A percentile compares a stretch with the other conserved stretches of the same genome.
Evolutionary conservation across 352 stramenopile species (phyloP).

Genomic region (Phytophthora meadii): DNA sequence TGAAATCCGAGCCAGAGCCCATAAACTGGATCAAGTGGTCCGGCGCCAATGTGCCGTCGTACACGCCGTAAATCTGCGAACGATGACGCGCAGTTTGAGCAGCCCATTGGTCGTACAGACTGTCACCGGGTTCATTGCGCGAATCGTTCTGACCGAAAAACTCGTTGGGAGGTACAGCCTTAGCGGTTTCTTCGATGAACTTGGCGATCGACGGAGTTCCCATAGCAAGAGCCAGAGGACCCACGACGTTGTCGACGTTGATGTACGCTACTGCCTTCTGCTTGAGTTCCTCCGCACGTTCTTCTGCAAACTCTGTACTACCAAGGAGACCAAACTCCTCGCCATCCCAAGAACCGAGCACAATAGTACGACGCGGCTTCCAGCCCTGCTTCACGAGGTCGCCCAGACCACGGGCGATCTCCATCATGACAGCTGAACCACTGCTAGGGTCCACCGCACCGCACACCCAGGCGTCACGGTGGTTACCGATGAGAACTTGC

Average conservation of each 20-base stretch:
- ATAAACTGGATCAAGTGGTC: conserved; percentile 62
- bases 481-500: conserved; percentile 72
- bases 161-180: conserved; percentile 48
- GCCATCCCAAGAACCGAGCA: conserved; percentile 75
- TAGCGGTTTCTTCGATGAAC: conserved; percentile 56
- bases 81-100: conserved; percentile 36
- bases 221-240: conserved; percentile 46
- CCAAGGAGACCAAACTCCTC: conserved; percentile 82
- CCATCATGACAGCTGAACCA: conserved; percentile 63
- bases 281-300: conserved; percentile 45
- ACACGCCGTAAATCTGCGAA: conserved; percentile 43
- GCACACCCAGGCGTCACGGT: conserved; percentile 85
- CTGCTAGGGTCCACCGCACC: conserved; percentile 74
- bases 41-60: conserved; percentile 43
- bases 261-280: conserved; percentile 71
- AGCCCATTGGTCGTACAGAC: conserved; percentile 45
- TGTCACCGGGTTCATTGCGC: conserved; percentile 21
- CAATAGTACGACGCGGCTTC: conserved; percentile 67
- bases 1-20: conserved; percentile 74
- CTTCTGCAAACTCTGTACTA: conserved; percentile 76
- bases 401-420: conserved; percentile 72
- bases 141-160: conserved; percentile 26
- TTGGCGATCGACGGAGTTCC: conserved; percentile 63
- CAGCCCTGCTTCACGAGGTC: conserved; percentile 60
- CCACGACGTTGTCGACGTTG: conserved; percentile 80